Percentiles rank a stretch among this genome's conserved stretches.
phyloP scores from a whole-genome alignment of 768 basidiomycete species.

The Boletus bicolor region DNA sequence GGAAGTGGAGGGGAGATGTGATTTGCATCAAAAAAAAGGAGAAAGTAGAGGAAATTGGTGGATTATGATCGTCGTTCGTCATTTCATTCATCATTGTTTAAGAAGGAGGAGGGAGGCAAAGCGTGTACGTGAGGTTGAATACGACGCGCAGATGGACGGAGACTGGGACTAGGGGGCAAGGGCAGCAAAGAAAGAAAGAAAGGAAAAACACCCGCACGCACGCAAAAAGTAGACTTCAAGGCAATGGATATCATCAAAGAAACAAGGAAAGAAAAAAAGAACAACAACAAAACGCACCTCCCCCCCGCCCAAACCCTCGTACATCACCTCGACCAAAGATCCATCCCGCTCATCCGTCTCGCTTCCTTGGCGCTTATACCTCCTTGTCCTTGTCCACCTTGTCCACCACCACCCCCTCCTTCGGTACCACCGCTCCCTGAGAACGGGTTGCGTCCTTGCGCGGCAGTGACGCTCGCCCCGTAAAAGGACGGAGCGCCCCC shows the following conservation, averaged over 20 bases:
- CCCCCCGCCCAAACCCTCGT: not conserved
- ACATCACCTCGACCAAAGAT: constrained; percentile 70
- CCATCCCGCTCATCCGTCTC: constrained; percentile 63
- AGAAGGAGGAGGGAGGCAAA: not conserved
- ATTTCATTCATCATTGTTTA: constrained; percentile 5
- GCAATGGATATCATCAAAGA: constrained; percentile 12
- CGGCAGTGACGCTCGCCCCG: constrained; percentile 53
- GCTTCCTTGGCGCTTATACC: constrained; percentile 47
- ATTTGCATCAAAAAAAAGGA: not conserved
- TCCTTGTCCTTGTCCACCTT: constrained; percentile 22
- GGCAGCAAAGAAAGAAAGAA: not conserved
- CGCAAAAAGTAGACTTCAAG: constrained; percentile 3
- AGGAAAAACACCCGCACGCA: not conserved
- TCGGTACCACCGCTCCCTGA: constrained; percentile 33
- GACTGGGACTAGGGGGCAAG: not conserved
- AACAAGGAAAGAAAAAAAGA: not conserved
- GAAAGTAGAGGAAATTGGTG: not conserved
- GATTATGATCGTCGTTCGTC: constrained; percentile 2
- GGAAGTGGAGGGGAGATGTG: not conserved
- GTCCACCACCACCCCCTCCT: constrained; percentile 30
- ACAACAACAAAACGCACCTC: not conserved
- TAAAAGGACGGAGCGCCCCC: constrained; percentile 56
- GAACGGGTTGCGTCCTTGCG: constrained; percentile 41
- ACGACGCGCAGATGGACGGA: not conserved
- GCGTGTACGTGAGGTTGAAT: not conserved